phyloP scores from a whole-genome alignment of 495 filamentous ascomycete genomes.

The Aspergillus funiculosus region DNA sequence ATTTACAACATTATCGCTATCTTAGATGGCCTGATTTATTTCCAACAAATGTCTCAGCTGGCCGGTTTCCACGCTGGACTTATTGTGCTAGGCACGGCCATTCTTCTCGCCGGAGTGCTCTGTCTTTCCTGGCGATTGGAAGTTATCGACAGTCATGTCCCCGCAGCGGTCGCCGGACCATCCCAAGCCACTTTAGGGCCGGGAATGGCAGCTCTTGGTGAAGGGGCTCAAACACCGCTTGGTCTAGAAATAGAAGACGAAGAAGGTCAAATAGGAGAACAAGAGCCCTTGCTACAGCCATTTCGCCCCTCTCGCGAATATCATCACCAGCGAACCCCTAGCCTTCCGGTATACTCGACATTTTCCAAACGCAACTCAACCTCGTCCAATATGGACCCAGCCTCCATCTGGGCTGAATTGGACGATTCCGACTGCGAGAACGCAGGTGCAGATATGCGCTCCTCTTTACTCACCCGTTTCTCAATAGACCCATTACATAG shows the following conservation, averaged over 20 bases:
- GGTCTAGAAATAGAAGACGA: conserved; percentile 28
- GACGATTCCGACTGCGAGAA: conserved; percentile 41
- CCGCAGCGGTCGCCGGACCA: conserved; percentile 35
- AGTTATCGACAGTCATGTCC: conserved; percentile 55
- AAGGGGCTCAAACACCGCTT: conserved; percentile 23
- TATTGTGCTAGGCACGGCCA: conserved; percentile 78
- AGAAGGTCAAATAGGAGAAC: conserved; percentile 32
- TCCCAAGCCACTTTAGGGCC: conserved; percentile 40
- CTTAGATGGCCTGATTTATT: conserved; percentile 94
- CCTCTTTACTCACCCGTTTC: conserved; percentile 15
- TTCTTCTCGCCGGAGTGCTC: conserved; percentile 82
- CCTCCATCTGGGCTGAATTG: conserved; percentile 48
- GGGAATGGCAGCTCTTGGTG: conserved; percentile 42
- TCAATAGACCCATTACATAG: conserved; percentile 13
- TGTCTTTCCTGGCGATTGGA: conserved; percentile 91
- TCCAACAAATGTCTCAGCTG: conserved; percentile 78
- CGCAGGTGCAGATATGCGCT: conserved; percentile 11
- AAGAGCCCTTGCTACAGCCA: conserved; percentile 34
- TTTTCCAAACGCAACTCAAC: conserved; percentile 25
- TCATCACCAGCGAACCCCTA: conserved; percentile 34
- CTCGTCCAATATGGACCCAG: conserved; percentile 32
- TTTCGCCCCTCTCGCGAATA: conserved; percentile 16
- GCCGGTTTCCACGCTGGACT: conserved; percentile 68
- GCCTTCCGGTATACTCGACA: conserved; percentile 31
- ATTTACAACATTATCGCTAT: conserved; percentile 99